Evolutionary conservation across 768 basidiomycete species (phyloP).

Genomic region (Antrodiella citrinella): DNA sequence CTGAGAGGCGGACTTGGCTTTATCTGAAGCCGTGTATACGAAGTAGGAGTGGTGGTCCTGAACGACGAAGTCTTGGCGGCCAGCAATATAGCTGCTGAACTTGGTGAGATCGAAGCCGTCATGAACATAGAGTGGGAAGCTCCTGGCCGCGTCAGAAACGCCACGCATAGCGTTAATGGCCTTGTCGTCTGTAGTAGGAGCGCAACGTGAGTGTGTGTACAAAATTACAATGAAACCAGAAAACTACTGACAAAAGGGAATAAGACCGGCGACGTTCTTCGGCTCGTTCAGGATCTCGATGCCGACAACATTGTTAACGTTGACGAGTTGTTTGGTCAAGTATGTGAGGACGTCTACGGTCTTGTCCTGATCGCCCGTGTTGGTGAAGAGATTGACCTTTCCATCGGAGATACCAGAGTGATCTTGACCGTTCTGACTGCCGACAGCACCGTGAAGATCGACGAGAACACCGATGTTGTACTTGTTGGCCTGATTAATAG

Average conservation of each 20-base stretch:
- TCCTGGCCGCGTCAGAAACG: constrained; percentile 25
- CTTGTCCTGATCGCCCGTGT: constrained; percentile 26
- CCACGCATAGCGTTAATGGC: constrained; percentile 43
- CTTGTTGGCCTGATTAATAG: constrained; percentile 34
- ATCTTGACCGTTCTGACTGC: constrained; percentile 36
- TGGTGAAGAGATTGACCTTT: constrained; percentile 29
- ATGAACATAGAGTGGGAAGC: constrained; percentile 58
- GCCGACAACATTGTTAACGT: constrained; percentile 35
- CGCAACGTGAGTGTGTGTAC: constrained; percentile 1
- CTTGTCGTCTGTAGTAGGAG: constrained; percentile 33
- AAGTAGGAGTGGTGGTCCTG: constrained; percentile 73
- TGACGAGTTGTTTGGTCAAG: constrained; percentile 21
- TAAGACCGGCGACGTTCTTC: constrained; percentile 36
- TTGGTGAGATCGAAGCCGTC: constrained; percentile 55
- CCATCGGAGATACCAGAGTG: constrained; percentile 40
- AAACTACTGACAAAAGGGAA: constrained; percentile 30
- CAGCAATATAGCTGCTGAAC: constrained; percentile 42
- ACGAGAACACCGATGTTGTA: constrained; percentile 41
- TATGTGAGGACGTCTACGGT: constrained; percentile 35
- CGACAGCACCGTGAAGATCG: constrained; percentile 47
- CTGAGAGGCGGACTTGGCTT: constrained; percentile 32
- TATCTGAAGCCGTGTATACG: constrained; percentile 52
- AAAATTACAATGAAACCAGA: too few relatives aligned
- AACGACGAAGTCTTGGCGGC: constrained; percentile 53
- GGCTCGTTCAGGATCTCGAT: constrained; percentile 47